Conservation (phyloP, 352 stramenopile genomes). For the Phytophthora multivora region DNA sequence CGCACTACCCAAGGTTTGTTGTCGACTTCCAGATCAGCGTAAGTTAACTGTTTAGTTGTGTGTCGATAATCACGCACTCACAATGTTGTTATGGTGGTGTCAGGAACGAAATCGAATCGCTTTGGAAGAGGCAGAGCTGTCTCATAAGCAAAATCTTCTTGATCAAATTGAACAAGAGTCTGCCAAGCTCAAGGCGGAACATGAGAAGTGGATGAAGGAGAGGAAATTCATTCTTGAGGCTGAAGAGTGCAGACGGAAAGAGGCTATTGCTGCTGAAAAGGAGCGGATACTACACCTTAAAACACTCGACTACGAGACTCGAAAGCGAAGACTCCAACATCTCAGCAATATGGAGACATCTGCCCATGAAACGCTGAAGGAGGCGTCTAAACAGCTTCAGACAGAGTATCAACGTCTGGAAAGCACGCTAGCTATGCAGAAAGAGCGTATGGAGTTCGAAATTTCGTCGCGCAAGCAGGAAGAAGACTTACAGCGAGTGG, state of each 20-base stretch:
- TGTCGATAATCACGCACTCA: slow-evolving; percentile 6
- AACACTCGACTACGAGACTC: slow-evolving; percentile 72
- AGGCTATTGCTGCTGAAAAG: slow-evolving; percentile 68
- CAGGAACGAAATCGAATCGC: slow-evolving; percentile 86
- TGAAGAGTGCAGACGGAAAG: slow-evolving; percentile 65
- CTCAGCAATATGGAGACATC: slow-evolving; percentile 64
- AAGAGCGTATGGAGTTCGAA: slow-evolving; percentile 72
- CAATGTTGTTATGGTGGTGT: slow-evolving; percentile 5
- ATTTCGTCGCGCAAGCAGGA: slow-evolving; percentile 71
- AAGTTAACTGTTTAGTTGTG: slow-evolving; percentile 27
- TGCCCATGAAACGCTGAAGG: slow-evolving; percentile 65
- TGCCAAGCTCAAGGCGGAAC: slow-evolving; percentile 56
- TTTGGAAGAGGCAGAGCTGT: slow-evolving; percentile 70
- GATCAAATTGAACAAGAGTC: slow-evolving; percentile 60
- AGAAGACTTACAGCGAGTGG: slow-evolving; percentile 76
- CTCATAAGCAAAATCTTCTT: slow-evolving; percentile 67
- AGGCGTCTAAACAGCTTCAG: slow-evolving; percentile 65
- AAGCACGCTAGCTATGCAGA: slow-evolving; percentile 54
- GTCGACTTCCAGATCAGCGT: slow-evolving; percentile 88
- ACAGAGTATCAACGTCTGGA: slow-evolving; percentile 65
- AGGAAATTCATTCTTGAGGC: slow-evolving; percentile 57
- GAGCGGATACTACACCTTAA: slow-evolving; percentile 68
- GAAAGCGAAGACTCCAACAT: slow-evolving; percentile 64
- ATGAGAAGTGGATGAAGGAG: slow-evolving; percentile 72
- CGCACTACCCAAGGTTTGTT: slow-evolving; percentile 77